Base-by-base conservation (phyloP, 139 green algal genomes). In the Chlamydomonas asymmetrica region DNA sequence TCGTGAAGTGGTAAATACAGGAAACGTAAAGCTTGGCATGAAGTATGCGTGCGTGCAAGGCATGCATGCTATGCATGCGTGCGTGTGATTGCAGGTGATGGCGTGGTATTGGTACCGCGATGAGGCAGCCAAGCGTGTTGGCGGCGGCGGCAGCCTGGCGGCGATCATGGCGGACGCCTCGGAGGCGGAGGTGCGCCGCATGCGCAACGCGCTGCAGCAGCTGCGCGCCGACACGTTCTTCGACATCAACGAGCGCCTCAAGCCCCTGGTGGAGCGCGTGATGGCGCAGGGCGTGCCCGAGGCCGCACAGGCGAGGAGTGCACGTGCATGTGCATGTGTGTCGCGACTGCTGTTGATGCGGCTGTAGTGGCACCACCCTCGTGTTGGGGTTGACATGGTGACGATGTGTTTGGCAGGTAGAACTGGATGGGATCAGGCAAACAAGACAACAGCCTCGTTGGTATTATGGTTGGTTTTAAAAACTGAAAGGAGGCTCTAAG, bases 71-170 rank as follows among this genome's bases (percentile, higher is more conserved):
- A 38, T 27, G 20, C n/a, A 20, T 34, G 25, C n/a, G n/a, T 20
- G n/a, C 13, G 13, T 38, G 13, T 38, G n/a, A 35, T 18, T 66
- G 10, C 80, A 86, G 80, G 80, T 86, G 8, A 32, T 87, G 18
- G 76, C 81, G 23, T 87, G 76, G 75, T 68, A 73, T 22, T 87
- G 72, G 66, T 87, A 87, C 76, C 71, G 72, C 25, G 76, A 83
- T 48, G 81, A 87, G 61, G 71, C 76, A 0, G 66, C 71, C 7
- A 68, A 75, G 31, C 80, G 68, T 64, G 71, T 77, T 34, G 75
- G 49, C 13, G 65, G 75, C 31, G 48, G 63, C 27, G 38, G 45
- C 49, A 74, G 27, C 5, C 45, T 37, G 54, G 59, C 68, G 38
- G 76, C 75, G 29, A 34, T 65, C 0, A 32, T 78, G 41, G 68